A percentile compares a stretch with the other conserved stretches of the same genome.
Evolutionary conservation across 140 eudicot genomes (phyloP).

Genomic region (Erigeron philadelphicus): DNA sequence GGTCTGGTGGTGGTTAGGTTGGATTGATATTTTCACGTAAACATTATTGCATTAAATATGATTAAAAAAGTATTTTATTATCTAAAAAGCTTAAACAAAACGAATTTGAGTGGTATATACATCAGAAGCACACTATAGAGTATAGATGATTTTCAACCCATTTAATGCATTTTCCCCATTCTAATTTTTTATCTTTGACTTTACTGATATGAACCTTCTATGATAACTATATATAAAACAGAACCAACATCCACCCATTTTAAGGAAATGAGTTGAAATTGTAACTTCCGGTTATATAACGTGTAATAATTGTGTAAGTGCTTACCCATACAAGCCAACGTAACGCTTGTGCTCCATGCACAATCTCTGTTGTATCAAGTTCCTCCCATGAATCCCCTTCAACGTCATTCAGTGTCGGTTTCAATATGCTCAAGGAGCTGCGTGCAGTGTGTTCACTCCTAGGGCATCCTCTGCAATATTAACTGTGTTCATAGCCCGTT

Average conservation of each 20-base stretch:
- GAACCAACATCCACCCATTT: background rate
- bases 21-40: background rate
- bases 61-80: background rate
- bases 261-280: background rate
- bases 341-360: conserved; percentile 59
- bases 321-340: conserved; percentile 99
- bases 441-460: conserved; percentile 67
- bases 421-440: conserved; percentile 53
- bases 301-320: background rate
- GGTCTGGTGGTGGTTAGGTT: background rate
- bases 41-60: background rate
- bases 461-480: conserved; percentile 87
- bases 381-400: conserved; percentile 97
- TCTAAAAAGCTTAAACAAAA: background rate
- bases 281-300: background rate
- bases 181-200: background rate
- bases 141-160: conserved; percentile 2
- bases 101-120: too few species aligned
- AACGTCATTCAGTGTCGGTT: conserved; percentile 54
- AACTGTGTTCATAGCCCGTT: conserved; percentile 57
- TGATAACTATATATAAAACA: background rate
- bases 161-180: background rate
- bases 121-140: background rate
- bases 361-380: conserved; percentile 61
- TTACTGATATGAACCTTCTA: background rate